Percentiles rank a stretch among this genome's conserved stretches.
Evolutionary conservation across 2,329 filamentous ascomycete genomes (phyloP).

Genomic region (Paecilomyces fulvus): DNA sequence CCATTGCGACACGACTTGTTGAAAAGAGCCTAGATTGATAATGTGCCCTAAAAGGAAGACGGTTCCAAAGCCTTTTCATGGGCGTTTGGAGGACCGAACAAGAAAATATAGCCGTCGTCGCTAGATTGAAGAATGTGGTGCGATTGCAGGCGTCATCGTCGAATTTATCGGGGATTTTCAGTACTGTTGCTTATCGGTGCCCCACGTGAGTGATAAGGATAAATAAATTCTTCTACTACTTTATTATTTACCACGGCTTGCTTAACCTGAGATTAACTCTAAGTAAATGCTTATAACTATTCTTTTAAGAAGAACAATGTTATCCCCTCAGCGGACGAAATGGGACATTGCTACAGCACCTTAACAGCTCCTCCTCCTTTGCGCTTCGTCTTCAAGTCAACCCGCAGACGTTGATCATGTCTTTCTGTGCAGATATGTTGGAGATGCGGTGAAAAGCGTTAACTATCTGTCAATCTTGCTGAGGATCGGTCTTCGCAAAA

Average conservation of each 20-base stretch:
- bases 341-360: no score
- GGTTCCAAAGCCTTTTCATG: slow-evolving; percentile 21
- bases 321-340: no score
- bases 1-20: slow-evolving; percentile 23
- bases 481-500: not conserved
- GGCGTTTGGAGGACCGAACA: slow-evolving; percentile 6
- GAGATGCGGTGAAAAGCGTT: no score
- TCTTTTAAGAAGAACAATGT: no score
- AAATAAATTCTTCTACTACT: no score
- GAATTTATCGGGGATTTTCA: not conserved
- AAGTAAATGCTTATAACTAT: no score
- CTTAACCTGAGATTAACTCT: not conserved
- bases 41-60: slow-evolving; percentile 9
- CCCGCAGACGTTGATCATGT: no score
- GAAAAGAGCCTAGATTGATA: slow-evolving; percentile 20
- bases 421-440: no score
- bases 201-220: slow-evolving; percentile 1
- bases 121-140: not conserved
- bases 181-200: slow-evolving; percentile 1
- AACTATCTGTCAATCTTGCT: not conserved
- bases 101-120: not conserved
- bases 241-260: not conserved
- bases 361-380: no score
- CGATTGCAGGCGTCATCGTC: not conserved
- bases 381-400: no score